A percentile compares a stretch with the other conserved stretches of the same genome.
Evolutionary conservation across 228 moss, liverwort and hornwort species (phyloP).

Genomic region (Sphagnum magellanicum): DNA sequence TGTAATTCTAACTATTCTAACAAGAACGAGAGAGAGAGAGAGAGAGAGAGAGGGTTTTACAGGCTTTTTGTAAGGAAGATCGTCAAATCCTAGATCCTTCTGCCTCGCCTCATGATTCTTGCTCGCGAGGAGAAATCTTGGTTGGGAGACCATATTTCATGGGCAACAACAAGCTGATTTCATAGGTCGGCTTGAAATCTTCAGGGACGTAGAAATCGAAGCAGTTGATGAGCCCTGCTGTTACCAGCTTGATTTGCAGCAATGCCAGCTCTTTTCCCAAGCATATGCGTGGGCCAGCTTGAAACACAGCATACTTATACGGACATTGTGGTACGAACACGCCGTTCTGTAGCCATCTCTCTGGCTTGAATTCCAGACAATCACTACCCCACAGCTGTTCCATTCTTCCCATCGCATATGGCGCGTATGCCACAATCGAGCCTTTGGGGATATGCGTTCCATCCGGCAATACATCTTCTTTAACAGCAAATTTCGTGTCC

Average conservation of each 20-base stretch:
- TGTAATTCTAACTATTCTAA: too few relatives aligned
- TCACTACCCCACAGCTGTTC: constrained; percentile 50
- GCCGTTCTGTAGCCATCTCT: constrained; percentile 48
- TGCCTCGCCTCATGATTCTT: too few relatives aligned
- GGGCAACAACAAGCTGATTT: constrained; percentile 23
- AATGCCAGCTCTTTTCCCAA: constrained; percentile 57
- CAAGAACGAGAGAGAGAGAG: too few relatives aligned
- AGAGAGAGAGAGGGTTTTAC: too few relatives aligned
- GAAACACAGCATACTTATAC: constrained; percentile 49
- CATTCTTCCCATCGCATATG: constrained; percentile 59
- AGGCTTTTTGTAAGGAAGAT: too few relatives aligned
- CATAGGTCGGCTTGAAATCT: constrained; percentile 40
- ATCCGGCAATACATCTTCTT: constrained; percentile 45
- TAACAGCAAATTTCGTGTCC: constrained; percentile 45
- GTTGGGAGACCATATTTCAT: constrained; percentile 45
- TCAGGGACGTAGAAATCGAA: constrained; percentile 31
- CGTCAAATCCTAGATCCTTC: too few relatives aligned
- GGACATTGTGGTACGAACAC: constrained; percentile 33
- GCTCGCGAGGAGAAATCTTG: too few relatives aligned
- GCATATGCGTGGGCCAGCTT: constrained; percentile 48
- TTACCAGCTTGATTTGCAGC: constrained; percentile 54
- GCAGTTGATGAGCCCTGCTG: constrained; percentile 28
- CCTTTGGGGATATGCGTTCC: constrained; percentile 49
- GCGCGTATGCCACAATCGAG: constrained; percentile 36
- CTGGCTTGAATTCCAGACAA: constrained; percentile 39